A percentile compares a stretch with the other conserved stretches of the same genome.
These are phyloP conservation scores for Teratosphaeria zuluensis DNA, from an alignment of 2,329 filamentous ascomycete species.

Conservation along the genomic window DNA sequence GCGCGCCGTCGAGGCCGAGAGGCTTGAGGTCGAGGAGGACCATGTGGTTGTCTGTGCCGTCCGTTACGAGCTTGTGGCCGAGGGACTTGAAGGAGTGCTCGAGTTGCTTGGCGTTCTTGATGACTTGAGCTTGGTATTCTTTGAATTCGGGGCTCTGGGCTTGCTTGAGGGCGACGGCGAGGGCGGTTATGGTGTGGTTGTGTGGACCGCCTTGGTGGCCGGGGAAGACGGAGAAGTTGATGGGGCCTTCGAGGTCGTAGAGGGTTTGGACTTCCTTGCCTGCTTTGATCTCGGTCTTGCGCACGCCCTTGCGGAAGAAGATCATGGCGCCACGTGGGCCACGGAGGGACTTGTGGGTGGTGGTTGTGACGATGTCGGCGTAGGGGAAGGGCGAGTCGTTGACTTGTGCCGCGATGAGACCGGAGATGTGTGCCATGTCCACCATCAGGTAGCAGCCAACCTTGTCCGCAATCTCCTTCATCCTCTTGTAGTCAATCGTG, in stretches of 20 bases:
- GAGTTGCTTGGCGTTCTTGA: conserved; percentile 86
- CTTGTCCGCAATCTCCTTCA: conserved; percentile 90
- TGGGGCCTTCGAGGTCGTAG: conserved; percentile 90
- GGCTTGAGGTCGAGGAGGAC: conserved; percentile 90
- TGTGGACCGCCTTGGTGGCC: conserved; percentile 97
- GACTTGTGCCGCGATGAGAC: conserved; percentile 83
- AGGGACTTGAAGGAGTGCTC: conserved; percentile 68
- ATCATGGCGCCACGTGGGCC: conserved; percentile 98
- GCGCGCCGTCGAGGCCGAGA: conserved; percentile 71
- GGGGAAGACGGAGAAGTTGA: conserved; percentile 99
- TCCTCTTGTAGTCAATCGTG: conserved; percentile 90
- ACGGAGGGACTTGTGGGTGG: conserved; percentile 97
- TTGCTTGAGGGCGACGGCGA: conserved; percentile 91
- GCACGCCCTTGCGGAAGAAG: conserved; percentile 97
- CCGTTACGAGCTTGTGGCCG: conserved; percentile 88
- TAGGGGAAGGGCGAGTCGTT: conserved; percentile 87
- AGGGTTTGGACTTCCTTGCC: conserved; percentile 64
- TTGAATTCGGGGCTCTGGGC: conserved; percentile 84
- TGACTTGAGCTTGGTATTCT: conserved; percentile 84
- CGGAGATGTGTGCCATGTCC: conserved; percentile 98
- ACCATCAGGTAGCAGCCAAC: conserved; percentile 91
- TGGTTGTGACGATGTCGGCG: conserved; percentile 95
- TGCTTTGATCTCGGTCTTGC: conserved; percentile 79
- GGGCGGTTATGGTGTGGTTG: conserved; percentile 98
- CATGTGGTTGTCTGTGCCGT: conserved; percentile 96